Evolutionary conservation across 768 basidiomycete genomes (phyloP).

Genomic region (Calocybe gangraenosa): DNA sequence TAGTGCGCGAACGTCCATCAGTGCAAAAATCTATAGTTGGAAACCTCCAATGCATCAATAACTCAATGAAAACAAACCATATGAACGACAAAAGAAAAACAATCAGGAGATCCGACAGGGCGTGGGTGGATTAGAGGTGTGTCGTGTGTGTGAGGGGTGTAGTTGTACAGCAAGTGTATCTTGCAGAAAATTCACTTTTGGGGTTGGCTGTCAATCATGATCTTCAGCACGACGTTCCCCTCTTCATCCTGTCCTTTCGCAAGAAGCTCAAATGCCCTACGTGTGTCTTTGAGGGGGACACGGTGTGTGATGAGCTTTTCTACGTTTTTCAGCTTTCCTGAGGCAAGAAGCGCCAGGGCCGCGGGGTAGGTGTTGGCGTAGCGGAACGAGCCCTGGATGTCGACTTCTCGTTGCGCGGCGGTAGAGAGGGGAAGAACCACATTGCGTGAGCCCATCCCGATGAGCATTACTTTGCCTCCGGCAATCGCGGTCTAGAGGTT

Average conservation of each 20-base stretch:
- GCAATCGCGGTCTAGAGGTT: constrained; percentile 64
- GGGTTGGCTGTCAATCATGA: constrained; percentile 61
- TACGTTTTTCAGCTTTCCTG: constrained; percentile 60
- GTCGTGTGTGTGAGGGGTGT: no score
- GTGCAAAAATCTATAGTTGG: background rate
- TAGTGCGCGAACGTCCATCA: background rate
- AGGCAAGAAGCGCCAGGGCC: constrained; percentile 73
- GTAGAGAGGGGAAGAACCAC: constrained; percentile 78
- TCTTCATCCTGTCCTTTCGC: constrained; percentile 71
- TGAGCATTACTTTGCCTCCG: constrained; percentile 88
- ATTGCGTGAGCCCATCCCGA: constrained; percentile 93
- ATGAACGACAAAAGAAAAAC: background rate
- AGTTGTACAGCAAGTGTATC: background rate
- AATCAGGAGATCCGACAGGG: background rate
- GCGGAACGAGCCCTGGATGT: constrained; percentile 88
- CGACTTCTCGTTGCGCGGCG: constrained; percentile 85
- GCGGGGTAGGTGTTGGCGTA: constrained; percentile 88
- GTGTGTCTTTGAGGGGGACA: constrained; percentile 58
- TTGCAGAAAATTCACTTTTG: constrained; percentile 13
- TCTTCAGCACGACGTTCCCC: constrained; percentile 84
- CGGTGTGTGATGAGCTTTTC: constrained; percentile 80
- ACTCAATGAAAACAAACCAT: background rate
- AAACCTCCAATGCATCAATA: constrained; percentile 1
- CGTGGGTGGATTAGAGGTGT: background rate
- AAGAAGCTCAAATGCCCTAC: constrained; percentile 80